Base-by-base conservation (phyloP, 129 eudicot genomes). In the Flaveria linearis region DNA sequence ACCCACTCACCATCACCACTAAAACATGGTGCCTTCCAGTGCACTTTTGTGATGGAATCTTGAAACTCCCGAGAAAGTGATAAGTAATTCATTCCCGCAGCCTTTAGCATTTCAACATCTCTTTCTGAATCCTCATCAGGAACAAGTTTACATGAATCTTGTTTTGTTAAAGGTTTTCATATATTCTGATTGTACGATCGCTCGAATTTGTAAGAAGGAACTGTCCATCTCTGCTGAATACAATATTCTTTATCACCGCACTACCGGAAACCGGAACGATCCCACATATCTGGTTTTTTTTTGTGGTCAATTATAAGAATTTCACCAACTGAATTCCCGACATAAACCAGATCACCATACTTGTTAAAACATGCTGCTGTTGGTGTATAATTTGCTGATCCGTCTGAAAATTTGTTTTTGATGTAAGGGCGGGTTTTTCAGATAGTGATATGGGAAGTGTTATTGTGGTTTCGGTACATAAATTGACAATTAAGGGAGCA, bases 1-100 rank as follows among this genome's bases (percentile, higher is more conserved):
- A 94, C 97, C 99, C 99, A 94, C 86, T 94, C 99, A 5, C 97
- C 93, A 74, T 94, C 99, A 23, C 99, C 97, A 65, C 99, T 91
- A 73, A 94, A 94, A 46, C 99, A 91, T 2, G 99, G 97, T 13
- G 93, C 99, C 82, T 94, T 94, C 99, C 99, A 94, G 72, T 94
- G 97, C 55, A 91, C 92, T 82, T 81, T 81, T 13, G 97, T 94
- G 28, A 94, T 84, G 22, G 97, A 87, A 77, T 94, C 99, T 74
- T 94, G 99, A 85, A 94, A 94, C 85, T 91, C 96, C 49, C 97
- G 85, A 45, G 83, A 91, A 30, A 89, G 86, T 8, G 84, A 76
- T 56, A 94, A 76, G 74, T 90, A 85, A 70, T 69, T 87, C 17
- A 76, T 62, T 46, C 99, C 99, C n/a, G 72, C 84, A 53, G 71